Conservation (phyloP, 768 basidiomycete species). For the Amanita rimosa region DNA sequence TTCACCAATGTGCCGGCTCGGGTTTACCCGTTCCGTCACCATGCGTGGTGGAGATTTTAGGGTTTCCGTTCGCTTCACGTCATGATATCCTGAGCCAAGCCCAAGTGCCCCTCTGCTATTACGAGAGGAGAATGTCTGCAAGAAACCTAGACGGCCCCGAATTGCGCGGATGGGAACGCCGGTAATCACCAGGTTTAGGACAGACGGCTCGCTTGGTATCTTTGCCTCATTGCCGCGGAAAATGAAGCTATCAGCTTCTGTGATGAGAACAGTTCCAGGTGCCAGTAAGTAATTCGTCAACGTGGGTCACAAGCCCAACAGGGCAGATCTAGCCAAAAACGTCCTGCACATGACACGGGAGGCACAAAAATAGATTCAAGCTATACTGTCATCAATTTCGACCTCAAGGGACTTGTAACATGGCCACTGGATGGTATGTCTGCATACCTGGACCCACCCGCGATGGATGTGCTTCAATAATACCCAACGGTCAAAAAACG, state of each 20-base stretch:
- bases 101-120: background rate
- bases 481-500: no score
- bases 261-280: background rate
- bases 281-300: background rate
- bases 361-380: background rate
- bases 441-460: background rate
- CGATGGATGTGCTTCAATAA: background rate
- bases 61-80: background rate
- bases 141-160: slow-evolving; percentile 1
- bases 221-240: slow-evolving; percentile 5
- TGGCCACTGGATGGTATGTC: background rate
- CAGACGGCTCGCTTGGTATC: background rate
- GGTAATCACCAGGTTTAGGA: slow-evolving; percentile 5
- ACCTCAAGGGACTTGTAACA: background rate
- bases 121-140: background rate
- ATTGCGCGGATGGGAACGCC: slow-evolving; percentile 4
- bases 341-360: background rate
- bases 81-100: background rate
- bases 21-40: slow-evolving; percentile 1
- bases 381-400: background rate
- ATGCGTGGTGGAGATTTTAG: background rate
- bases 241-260: slow-evolving; percentile 3
- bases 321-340: background rate
- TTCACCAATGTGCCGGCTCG: slow-evolving; percentile 1
- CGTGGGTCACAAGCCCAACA: background rate